Evolutionary conservation across 208 protist species (phyloP).

Genomic region (Crithidia expoeki): DNA sequence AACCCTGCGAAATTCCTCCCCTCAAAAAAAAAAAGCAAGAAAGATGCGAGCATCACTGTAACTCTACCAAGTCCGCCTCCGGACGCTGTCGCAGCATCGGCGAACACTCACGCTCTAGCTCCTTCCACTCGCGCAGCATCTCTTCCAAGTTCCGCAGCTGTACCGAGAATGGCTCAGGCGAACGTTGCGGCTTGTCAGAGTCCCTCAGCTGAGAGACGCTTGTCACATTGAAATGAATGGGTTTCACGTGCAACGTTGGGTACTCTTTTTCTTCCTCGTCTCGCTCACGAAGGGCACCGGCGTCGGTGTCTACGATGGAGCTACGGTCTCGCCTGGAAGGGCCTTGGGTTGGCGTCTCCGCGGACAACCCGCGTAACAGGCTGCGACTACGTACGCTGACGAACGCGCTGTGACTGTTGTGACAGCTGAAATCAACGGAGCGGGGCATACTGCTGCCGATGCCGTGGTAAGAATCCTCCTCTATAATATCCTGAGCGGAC

Average conservation of each 20-base stretch:
- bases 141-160: constrained; percentile 50
- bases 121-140: constrained; percentile 55
- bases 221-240: background rate
- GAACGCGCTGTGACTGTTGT: constrained; percentile 2
- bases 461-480: background rate
- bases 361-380: constrained; percentile 16
- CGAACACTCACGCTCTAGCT: constrained; percentile 42
- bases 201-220: background rate
- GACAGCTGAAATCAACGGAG: constrained; percentile 1
- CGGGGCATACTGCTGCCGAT: background rate
- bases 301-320: background rate
- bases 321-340: background rate
- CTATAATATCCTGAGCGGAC: background rate
- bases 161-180: constrained; percentile 15
- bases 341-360: background rate
- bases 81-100: constrained; percentile 24
- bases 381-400: constrained; percentile 15
- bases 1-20: background rate
- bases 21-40: background rate
- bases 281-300: background rate
- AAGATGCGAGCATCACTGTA: background rate
- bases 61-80: constrained; percentile 6
- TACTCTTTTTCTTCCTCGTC: background rate
- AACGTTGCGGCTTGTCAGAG: background rate
- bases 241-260: constrained; percentile 1